Evolutionary conservation across 306 rosid species (phyloP).

Genomic region (Trifolium dubium): DNA sequence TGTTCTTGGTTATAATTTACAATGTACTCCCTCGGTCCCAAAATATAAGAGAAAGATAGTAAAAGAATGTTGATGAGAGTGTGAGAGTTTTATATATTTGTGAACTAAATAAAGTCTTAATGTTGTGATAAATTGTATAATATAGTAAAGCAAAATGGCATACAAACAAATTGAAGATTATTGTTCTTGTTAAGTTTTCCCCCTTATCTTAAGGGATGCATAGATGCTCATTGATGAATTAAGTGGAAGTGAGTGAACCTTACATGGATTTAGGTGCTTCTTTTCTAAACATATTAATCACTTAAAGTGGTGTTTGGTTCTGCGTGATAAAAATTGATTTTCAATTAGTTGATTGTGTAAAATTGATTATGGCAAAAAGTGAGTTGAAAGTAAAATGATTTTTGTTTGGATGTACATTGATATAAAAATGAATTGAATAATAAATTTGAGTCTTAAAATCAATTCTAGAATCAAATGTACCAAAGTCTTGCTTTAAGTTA

Average conservation of each 20-base stretch:
- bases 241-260: slow-evolving; percentile 1
- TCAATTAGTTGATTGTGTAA: too few species aligned
- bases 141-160: slow-evolving; percentile 12
- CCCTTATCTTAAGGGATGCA: slow-evolving; percentile 4
- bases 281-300: not conserved
- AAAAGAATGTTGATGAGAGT: slow-evolving; percentile 21
- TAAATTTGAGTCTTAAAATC: too few species aligned
- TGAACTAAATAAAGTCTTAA: slow-evolving; percentile 9
- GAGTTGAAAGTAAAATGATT: too few species aligned
- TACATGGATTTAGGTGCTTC: not conserved
- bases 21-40: too few species aligned
- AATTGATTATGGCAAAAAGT: too few species aligned
- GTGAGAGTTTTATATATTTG: slow-evolving; percentile 8
- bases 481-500: too few species aligned
- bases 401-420: too few species aligned
- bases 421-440: too few species aligned
- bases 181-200: slow-evolving; percentile 29
- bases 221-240: slow-evolving; percentile 10
- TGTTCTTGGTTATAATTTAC: not conserved
- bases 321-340: too few species aligned
- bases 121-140: slow-evolving; percentile 32
- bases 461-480: too few species aligned
- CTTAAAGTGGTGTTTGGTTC: not conserved
- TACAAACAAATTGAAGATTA: not conserved
- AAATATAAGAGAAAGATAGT: too few species aligned